Conservation (phyloP, 169 alveolate genomes). For the Plasmodium cynomolgi region DNA sequence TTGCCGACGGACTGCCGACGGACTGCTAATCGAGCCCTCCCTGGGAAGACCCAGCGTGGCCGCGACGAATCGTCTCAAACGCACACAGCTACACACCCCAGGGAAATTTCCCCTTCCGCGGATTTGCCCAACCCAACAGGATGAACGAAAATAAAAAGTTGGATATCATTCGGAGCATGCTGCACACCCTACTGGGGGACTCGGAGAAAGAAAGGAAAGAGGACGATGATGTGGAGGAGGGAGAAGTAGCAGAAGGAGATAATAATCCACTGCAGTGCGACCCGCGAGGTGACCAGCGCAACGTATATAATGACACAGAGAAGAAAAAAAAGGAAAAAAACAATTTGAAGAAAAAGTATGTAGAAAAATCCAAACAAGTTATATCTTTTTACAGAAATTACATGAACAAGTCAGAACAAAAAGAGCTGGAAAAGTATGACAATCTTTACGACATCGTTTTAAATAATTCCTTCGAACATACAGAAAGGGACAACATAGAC, state of each 20-base stretch:
- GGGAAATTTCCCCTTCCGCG: background rate
- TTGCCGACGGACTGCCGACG: too few relatives aligned
- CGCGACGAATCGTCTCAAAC: background rate
- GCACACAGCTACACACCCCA: background rate
- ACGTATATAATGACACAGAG: background rate
- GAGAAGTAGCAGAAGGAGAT: background rate
- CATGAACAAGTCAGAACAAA: conserved; percentile 54
- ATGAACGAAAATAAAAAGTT: conserved; percentile 64
- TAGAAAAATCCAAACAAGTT: conserved; percentile 44
- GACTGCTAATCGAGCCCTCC: background rate
- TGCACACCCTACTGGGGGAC: conserved; percentile 28
- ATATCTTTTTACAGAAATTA: conserved; percentile 45
- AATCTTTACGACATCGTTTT: conserved; percentile 44
- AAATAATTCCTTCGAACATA: conserved; percentile 66
- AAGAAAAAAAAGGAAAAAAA: background rate
- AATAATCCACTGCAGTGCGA: background rate
- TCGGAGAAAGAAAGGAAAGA: conserved; percentile 7
- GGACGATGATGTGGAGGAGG: background rate
- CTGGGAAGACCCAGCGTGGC: background rate
- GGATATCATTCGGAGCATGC: conserved; percentile 61
- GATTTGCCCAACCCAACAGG: background rate
- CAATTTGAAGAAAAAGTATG: conserved; percentile 41
- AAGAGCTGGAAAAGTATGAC: conserved; percentile 47
- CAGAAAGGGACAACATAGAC: conserved; percentile 57
- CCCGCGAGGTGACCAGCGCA: background rate